Evolutionary conservation across 495 filamentous ascomycete genomes (phyloP).

Genomic region (Tuber magnatum): DNA sequence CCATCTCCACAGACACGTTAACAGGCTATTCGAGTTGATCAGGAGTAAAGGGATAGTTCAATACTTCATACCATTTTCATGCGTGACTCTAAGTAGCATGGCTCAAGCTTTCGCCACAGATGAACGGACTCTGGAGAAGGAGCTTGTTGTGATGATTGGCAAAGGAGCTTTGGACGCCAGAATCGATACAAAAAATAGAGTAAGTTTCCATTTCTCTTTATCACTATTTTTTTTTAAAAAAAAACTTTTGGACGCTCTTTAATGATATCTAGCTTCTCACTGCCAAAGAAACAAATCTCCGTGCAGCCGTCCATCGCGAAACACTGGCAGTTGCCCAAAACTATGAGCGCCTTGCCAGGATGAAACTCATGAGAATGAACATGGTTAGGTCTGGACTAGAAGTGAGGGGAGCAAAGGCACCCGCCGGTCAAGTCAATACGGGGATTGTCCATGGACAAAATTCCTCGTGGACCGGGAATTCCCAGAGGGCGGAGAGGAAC

Average conservation of each 20-base stretch:
- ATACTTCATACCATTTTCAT: conserved; percentile 75
- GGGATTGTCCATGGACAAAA: not conserved
- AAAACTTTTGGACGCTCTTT: conserved; percentile 10
- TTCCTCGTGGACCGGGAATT: not conserved
- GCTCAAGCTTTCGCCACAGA: conserved; percentile 50
- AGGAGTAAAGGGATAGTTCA: conserved; percentile 87
- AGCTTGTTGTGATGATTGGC: conserved; percentile 66
- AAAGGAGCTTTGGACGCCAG: conserved; percentile 63
- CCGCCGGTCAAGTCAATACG: not conserved
- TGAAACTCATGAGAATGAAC: conserved; percentile 68
- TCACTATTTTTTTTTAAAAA: conserved; percentile 1
- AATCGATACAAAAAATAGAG: conserved; percentile 72
- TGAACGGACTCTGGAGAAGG: conserved; percentile 46
- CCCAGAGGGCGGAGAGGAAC: not conserved
- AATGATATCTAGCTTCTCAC: conserved; percentile 54
- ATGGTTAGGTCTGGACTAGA: conserved; percentile 68
- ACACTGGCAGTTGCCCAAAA: conserved; percentile 59
- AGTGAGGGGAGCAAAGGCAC: conserved; percentile 47
- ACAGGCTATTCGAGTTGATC: conserved; percentile 61
- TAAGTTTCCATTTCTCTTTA: conserved; percentile 41
- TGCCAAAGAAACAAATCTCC: conserved; percentile 57
- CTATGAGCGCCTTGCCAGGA: conserved; percentile 65
- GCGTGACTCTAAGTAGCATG: conserved; percentile 63
- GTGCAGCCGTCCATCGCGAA: conserved; percentile 59
- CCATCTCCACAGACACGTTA: conserved; percentile 69